A percentile compares a stretch with the other conserved stretches of the same genome.
These are phyloP conservation scores for Tuber aestivum DNA, from an alignment of 495 filamentous ascomycete species.

Conservation along the genomic window DNA sequence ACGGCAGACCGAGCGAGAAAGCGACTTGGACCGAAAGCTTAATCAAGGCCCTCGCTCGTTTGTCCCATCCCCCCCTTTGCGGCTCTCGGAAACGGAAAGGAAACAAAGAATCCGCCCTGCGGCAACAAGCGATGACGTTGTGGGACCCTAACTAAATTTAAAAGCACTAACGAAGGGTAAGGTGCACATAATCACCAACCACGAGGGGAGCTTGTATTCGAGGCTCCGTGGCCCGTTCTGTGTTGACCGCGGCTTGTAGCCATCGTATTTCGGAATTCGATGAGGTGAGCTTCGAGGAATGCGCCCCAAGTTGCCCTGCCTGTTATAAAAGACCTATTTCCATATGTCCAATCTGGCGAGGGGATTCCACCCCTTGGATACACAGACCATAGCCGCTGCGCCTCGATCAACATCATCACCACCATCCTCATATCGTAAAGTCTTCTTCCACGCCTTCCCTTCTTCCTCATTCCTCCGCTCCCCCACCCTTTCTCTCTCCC, in stretches of 20 bases:
- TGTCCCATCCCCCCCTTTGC: background rate
- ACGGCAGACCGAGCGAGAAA: background rate
- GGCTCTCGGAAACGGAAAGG: background rate
- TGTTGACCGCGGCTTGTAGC: background rate
- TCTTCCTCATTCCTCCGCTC: background rate
- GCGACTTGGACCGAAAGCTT: conserved; percentile 1
- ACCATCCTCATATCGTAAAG: background rate
- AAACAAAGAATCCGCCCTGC: background rate
- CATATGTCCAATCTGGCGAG: background rate
- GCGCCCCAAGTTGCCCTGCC: background rate
- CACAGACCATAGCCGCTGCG: background rate
- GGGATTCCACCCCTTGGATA: background rate
- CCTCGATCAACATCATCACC: background rate
- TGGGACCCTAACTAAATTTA: background rate
- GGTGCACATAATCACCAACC: background rate
- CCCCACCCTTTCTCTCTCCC: background rate
- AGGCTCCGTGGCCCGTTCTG: background rate
- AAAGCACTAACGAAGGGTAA: background rate
- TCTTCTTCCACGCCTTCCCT: background rate
- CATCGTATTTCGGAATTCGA: background rate
- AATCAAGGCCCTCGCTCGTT: background rate
- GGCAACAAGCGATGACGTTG: conserved; percentile 4
- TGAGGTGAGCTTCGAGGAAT: background rate
- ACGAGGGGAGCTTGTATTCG: background rate
- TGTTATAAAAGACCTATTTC: background rate